Conservation (phyloP, 2,329 filamentous ascomycete genomes). For the Teratosphaeria zuluensis region DNA sequence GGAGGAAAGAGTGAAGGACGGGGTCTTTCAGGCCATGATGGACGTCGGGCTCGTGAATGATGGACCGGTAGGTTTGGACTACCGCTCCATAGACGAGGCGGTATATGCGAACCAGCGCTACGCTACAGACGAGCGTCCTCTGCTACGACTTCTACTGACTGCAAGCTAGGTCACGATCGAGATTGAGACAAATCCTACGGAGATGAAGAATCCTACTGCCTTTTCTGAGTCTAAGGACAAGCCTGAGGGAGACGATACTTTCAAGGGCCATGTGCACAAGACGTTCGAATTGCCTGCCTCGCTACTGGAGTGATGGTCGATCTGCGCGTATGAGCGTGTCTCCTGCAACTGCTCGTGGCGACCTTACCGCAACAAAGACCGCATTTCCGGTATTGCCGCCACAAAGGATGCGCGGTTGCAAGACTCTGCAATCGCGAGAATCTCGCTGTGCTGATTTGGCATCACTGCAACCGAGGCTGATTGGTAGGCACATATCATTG, state of each 20-base stretch:
- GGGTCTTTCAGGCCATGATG: slow-evolving; percentile 99
- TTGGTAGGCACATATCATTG: too few relatives aligned
- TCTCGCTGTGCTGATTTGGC: too few relatives aligned
- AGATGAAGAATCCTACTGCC: slow-evolving; percentile 26
- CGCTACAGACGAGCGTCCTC: background rate
- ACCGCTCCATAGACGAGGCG: slow-evolving; percentile 47
- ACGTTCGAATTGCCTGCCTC: slow-evolving; percentile 26
- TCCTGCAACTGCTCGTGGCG: background rate
- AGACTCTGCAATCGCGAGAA: too few relatives aligned
- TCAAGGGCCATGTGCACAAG: slow-evolving; percentile 25
- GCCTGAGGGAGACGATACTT: slow-evolving; percentile 17
- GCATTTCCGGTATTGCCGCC: too few relatives aligned
- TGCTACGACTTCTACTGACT: background rate
- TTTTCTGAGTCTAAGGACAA: slow-evolving; percentile 8
- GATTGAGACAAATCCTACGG: slow-evolving; percentile 38
- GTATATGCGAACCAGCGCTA: slow-evolving; percentile 22
- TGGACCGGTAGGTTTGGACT: slow-evolving; percentile 55
- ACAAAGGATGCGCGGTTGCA: too few relatives aligned
- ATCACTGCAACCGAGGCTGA: too few relatives aligned
- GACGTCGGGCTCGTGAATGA: slow-evolving; percentile 89
- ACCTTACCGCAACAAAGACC: too few relatives aligned
- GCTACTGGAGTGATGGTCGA: slow-evolving; percentile 21
- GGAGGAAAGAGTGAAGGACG: slow-evolving; percentile 73
- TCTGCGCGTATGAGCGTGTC: background rate
- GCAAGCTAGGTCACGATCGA: slow-evolving; percentile 38